These are phyloP conservation scores for Trichophyton simii DNA, from an alignment of 2,329 filamentous ascomycete genomes.

Conservation along the genomic window DNA sequence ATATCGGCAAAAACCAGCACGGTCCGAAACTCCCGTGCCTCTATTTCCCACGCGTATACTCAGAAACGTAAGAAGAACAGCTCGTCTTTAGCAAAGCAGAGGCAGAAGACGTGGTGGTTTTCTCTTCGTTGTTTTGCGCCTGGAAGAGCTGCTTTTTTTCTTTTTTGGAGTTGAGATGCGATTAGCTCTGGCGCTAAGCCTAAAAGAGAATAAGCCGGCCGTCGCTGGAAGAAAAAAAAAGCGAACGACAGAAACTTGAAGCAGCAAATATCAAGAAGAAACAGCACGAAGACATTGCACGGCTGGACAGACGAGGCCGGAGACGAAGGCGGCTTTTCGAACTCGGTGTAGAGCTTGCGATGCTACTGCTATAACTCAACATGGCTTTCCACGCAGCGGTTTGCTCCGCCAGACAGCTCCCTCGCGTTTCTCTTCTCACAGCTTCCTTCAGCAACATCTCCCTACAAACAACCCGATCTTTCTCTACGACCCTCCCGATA, in stretches of 20 bases:
- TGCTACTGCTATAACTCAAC: constrained; percentile 7
- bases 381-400: constrained; percentile 20
- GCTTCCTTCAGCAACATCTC: constrained; percentile 30
- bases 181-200: constrained; percentile 11
- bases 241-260: neutral
- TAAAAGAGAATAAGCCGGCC: constrained; percentile 3
- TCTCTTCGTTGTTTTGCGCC: neutral
- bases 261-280: neutral
- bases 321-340: neutral
- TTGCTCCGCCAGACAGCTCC: constrained; percentile 19
- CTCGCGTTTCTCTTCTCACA: constrained; percentile 25
- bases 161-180: constrained; percentile 3
- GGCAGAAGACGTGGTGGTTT: neutral
- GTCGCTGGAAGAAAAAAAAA: neutral
- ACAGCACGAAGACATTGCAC: neutral
- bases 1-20: neutral
- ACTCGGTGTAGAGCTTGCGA: neutral
- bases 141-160: neutral
- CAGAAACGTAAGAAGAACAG: neutral
- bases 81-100: neutral
- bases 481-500: constrained; percentile 25
- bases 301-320: neutral
- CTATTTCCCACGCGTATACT: neutral
- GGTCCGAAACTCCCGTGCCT: neutral
- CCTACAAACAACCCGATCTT: constrained; percentile 26